A percentile compares a stretch with the other conserved stretches of the same genome.
Conservation (phyloP, 2,329 filamentous ascomycete species). For the Rugonectria rugulosa region DNA sequence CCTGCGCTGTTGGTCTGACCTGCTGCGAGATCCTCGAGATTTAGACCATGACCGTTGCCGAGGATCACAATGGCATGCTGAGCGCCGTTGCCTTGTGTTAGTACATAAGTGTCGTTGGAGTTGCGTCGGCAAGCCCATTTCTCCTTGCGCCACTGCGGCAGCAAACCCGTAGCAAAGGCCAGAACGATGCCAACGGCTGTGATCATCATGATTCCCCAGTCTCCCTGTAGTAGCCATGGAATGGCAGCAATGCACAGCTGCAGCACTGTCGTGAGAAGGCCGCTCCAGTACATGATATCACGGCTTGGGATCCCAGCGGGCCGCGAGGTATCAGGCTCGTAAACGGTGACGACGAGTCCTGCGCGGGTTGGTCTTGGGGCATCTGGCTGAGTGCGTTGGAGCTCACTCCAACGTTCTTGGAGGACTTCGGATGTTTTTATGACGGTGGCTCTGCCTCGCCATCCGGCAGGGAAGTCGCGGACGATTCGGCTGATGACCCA, state of each 20-base stretch:
- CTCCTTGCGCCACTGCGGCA: neutral
- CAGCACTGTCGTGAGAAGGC: neutral
- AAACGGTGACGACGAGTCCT: neutral
- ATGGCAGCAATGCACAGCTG: constrained; percentile 1
- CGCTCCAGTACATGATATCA: neutral
- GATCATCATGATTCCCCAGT: constrained; percentile 2
- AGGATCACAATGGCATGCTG: neutral
- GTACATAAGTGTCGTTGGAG: neutral
- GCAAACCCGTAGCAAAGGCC: neutral
- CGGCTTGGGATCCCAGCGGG: neutral
- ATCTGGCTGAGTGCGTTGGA: neutral
- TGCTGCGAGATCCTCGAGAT: neutral
- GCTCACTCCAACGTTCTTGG: neutral
- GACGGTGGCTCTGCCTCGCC: neutral
- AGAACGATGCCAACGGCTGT: neutral
- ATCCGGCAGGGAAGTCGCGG: constrained; percentile 1
- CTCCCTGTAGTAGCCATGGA: neutral
- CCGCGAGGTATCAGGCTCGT: neutral
- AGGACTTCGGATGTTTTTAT: neutral
- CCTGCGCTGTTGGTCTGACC: neutral
- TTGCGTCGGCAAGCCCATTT: neutral
- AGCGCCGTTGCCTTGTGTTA: neutral
- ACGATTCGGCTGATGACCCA: neutral
- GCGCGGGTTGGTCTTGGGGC: neutral
- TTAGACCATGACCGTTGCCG: neutral